phyloP scores from a whole-genome alignment of 768 basidiomycete species.

The Boletus rufocinnamomeus region DNA sequence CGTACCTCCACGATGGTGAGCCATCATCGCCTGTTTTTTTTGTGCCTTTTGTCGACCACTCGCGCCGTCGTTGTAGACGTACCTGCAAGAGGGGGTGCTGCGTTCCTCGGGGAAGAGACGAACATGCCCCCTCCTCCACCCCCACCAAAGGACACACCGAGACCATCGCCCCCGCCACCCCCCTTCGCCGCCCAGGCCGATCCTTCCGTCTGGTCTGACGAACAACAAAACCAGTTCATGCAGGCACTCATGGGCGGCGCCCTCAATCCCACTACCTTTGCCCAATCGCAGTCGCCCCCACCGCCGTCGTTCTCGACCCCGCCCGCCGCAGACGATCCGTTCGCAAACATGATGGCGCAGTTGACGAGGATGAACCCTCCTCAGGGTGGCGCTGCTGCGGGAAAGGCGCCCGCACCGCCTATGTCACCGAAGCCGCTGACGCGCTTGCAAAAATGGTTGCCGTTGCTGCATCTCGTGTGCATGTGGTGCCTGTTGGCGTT shows the following conservation, averaged over 20 bases:
- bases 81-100: constrained; percentile 19
- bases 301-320: constrained; percentile 7
- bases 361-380: constrained; percentile 29
- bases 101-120: constrained; percentile 43
- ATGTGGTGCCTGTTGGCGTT: constrained; percentile 67
- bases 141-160: constrained; percentile 27
- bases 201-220: constrained; percentile 63
- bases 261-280: constrained; percentile 33
- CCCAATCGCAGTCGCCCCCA: constrained; percentile 12
- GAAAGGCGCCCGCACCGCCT: constrained; percentile 31
- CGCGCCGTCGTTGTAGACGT: constrained; percentile 3
- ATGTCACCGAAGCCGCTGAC: constrained; percentile 40
- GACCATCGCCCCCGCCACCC: constrained; percentile 29
- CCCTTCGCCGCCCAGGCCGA: constrained; percentile 39
- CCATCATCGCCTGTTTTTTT: neutral
- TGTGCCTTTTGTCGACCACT: neutral
- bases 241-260: constrained; percentile 56
- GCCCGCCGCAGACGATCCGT: constrained; percentile 40
- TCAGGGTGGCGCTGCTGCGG: constrained; percentile 21
- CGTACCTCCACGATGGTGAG: constrained; percentile 52
- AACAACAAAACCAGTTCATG: constrained; percentile 70
- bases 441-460: constrained; percentile 59
- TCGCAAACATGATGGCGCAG: constrained; percentile 46
- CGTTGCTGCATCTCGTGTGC: constrained; percentile 62
- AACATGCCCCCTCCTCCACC: constrained; percentile 30